Evolutionary conservation across 768 basidiomycete genomes (phyloP), one percentile per base, ranked within the genome.

Genomic region (Austroboletus eburneus): DNA sequence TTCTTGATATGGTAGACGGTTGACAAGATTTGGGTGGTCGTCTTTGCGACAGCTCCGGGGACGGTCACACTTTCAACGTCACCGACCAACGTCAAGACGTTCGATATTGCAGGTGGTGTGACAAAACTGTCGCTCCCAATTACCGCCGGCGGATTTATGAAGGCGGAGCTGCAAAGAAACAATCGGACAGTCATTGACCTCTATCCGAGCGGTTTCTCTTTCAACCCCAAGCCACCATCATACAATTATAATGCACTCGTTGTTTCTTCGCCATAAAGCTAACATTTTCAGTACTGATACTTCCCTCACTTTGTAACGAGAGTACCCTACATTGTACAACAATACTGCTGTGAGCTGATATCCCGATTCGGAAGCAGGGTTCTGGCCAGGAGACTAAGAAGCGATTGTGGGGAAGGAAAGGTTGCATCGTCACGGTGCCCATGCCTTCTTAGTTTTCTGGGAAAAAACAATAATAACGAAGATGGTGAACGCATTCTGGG

Each of bases 191-290:
- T 81, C 17, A 67, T 83, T 32, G 61, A 74, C 43, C 66, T 84
- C 48, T 59, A 68, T 12, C 74, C 85, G 0, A 21, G 57, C 2
- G 68, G 68, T 32, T 86, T 86, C 58, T 66, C 57, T 22, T 87
- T 85, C 64, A 68, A 74, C 41, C 70, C 71, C 10, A 67, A 61
- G 14, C 84, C 87, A 5, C 14, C 68, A 34, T 66, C 62, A 20
- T 90, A 87, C 62, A 88, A 89, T 59, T 90, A 76, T 63, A 89
- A 88, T 51, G 83, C 75, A 13, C 80, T 80, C 45, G 85, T 85
- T n/a, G 72, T 72, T 44, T 52, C 62, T 39, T 60, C 64, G n/a
- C n/a, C n/a, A n/a, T n/a, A n/a, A n/a, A n/a, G n/a, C n/a, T n/a
- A n/a, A n/a, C n/a, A n/a, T n/a, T n/a, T n/a, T n/a, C n/a, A n/a